These are phyloP conservation scores for Saccharomyces hybrid DNA, from an alignment of 1,139 yeast genomes.

Conservation along the genomic window DNA sequence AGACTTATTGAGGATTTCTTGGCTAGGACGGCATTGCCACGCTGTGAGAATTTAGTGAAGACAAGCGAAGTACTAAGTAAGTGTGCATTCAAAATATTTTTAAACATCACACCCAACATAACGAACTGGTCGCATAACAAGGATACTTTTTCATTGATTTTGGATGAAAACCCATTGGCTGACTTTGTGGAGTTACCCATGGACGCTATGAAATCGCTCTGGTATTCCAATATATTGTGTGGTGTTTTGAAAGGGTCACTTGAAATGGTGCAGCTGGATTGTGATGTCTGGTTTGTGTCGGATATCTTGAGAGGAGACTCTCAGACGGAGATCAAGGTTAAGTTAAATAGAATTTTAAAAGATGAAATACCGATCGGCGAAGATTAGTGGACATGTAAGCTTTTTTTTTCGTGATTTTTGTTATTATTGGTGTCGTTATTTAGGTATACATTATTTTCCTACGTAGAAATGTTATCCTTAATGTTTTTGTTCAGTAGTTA, in stretches of 20 bases:
- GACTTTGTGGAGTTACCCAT: constrained; percentile 93
- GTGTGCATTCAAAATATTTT: constrained; percentile 82
- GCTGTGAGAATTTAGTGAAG: constrained; percentile 74
- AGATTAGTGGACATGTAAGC: constrained; percentile 38
- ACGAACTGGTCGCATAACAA: constrained; percentile 73
- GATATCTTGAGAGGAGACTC: constrained; percentile 82
- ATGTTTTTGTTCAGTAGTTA: not conserved
- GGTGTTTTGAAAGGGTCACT: constrained; percentile 89
- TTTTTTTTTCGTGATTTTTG: not conserved
- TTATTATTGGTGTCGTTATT: not conserved
- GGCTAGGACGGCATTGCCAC: constrained; percentile 73
- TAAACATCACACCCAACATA: constrained; percentile 71
- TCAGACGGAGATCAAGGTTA: constrained; percentile 68
- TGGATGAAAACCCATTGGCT: constrained; percentile 83
- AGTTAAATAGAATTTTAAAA: constrained; percentile 62
- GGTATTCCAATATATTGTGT: constrained; percentile 87
- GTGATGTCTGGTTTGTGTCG: constrained; percentile 70
- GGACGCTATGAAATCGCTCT: constrained; percentile 61
- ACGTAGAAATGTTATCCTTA: not conserved
- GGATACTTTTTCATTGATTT: constrained; percentile 61
- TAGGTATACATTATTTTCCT: constrained; percentile 1
- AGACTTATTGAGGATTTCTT: constrained; percentile 88
- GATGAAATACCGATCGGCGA: constrained; percentile 98
- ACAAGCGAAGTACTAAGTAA: constrained; percentile 83
- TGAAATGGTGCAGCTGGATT: constrained; percentile 93